Base-by-base conservation (phyloP, 768 basidiomycete genomes). In the Suillus placidus region DNA sequence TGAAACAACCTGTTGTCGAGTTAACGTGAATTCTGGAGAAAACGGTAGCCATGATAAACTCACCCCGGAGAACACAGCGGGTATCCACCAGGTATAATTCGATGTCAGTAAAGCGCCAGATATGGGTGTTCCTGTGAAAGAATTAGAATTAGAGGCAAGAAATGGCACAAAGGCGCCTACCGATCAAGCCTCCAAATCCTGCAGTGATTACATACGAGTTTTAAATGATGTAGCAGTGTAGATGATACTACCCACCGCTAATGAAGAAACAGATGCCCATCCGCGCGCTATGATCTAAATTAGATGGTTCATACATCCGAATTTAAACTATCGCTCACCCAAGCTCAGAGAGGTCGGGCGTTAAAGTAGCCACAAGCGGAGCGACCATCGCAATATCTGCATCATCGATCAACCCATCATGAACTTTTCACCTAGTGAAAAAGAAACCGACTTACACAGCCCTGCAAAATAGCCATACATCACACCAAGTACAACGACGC, bases 91-190 rank as follows among this genome's bases (percentile, higher is more conserved):
- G 4, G 80, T 73, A 69, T 83, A 87, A 6, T 77, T 74, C 9
- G 72, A 58, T 0, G 85, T 81, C 12, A 89, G 77, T n/a, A 89
- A 76, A 3, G 85, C 84, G 1, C 88, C 88, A 45, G 81, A 82
- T 37, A 88, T 84, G 1, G 88, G 87, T 0, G 85, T 80, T 3
- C 86, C 87, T 83, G 13, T 26, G 13, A 60, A 20, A 71, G 73
- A 37, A 75, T 61, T 8, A 76, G 64, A 1, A 72, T 70, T 70
- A 4, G 20, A 30, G 38, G 32, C 37, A 35, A 2, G 30, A 26
- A 16, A 47, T 37, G 9, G 32, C 32, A 64, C 30, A 20, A 38
- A 61, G 18, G 23, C 18, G 62, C 69, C 66, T 66, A 70, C 68
- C 69, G 38, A 75, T 65, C n/a, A 72, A 70, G 43, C 32, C 62